phyloP scores from a whole-genome alignment of 306 rosid genomes.

The Quercus suber region DNA sequence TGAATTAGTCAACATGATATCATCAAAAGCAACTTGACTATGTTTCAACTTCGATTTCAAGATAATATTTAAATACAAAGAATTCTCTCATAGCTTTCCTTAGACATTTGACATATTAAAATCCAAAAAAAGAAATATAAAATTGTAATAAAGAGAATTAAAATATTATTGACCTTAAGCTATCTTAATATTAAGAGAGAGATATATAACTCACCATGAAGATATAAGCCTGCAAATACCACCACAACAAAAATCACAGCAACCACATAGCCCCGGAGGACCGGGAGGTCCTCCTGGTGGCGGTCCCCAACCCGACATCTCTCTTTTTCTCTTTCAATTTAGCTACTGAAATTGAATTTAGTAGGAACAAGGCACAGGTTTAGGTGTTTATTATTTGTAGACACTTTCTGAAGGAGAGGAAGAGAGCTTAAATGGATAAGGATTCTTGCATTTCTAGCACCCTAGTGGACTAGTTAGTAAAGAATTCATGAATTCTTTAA shows the following conservation, averaged over 20 bases:
- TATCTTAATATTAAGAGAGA: not conserved
- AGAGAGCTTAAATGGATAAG: not conserved
- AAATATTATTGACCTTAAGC: not conserved
- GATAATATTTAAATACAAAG: no score
- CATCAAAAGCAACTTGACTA: no score
- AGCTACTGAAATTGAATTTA: not conserved
- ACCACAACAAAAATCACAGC: not conserved
- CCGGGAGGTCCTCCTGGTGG: conserved; percentile 6
- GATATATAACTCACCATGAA: not conserved
- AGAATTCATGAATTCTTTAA: not conserved
- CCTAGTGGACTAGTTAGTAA: not conserved
- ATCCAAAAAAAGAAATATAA: not conserved
- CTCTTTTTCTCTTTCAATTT: not conserved
- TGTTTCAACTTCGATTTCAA: no score
- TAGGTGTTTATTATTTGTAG: not conserved
- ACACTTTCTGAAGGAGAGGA: not conserved
- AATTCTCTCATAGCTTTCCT: not conserved
- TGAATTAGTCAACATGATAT: no score
- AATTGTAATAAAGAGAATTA: not conserved
- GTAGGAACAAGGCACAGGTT: not conserved
- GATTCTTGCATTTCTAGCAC: not conserved
- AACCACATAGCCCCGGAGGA: not conserved
- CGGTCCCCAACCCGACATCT: conserved; percentile 7
- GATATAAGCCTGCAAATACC: not conserved
- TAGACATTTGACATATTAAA: not conserved